Conservation (phyloP, 495 filamentous ascomycete species). For the Aspergillus coremiiformis region DNA sequence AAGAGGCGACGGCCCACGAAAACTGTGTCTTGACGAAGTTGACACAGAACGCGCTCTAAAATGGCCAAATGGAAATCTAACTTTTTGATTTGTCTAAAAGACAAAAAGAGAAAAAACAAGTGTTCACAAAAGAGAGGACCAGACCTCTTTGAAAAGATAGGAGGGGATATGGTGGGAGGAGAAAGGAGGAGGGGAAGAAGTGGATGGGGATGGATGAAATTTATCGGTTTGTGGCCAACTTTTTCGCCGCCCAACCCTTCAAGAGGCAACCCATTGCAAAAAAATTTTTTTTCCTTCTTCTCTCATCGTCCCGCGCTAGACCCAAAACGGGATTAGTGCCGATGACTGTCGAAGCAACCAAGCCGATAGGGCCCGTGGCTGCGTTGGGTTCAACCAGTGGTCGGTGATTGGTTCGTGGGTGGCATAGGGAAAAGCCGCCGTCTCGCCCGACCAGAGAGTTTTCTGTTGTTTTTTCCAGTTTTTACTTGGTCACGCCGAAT, state of each 20-base stretch:
- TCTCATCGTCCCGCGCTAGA: constrained; percentile 13
- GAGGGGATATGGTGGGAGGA: constrained; percentile 14
- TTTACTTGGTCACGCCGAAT: constrained; percentile 2
- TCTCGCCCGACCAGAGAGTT: neutral
- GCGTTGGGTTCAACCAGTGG: constrained; percentile 2
- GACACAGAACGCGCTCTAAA: constrained; percentile 38
- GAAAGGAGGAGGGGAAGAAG: constrained; percentile 3
- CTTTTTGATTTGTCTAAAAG: constrained; percentile 31
- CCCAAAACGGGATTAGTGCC: constrained; percentile 13
- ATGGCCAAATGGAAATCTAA: constrained; percentile 25
- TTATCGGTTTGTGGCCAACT: constrained; percentile 40
- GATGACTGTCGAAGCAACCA: constrained; percentile 17
- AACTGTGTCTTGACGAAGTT: constrained; percentile 24
- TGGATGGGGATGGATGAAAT: constrained; percentile 37
- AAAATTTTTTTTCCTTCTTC: constrained; percentile 21
- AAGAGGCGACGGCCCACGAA: constrained; percentile 26
- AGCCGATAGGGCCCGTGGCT: constrained; percentile 12
- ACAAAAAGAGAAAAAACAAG: constrained; percentile 29
- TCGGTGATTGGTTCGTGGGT: constrained; percentile 2
- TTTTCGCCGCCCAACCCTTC: constrained; percentile 25
- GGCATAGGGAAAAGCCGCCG: neutral
- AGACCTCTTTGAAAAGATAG: constrained; percentile 35
- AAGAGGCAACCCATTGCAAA: constrained; percentile 7
- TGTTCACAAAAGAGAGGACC: constrained; percentile 30
- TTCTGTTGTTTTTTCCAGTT: neutral